phyloP scores from a whole-genome alignment of 495 filamentous ascomycete species.

The Talaromyces liani region DNA sequence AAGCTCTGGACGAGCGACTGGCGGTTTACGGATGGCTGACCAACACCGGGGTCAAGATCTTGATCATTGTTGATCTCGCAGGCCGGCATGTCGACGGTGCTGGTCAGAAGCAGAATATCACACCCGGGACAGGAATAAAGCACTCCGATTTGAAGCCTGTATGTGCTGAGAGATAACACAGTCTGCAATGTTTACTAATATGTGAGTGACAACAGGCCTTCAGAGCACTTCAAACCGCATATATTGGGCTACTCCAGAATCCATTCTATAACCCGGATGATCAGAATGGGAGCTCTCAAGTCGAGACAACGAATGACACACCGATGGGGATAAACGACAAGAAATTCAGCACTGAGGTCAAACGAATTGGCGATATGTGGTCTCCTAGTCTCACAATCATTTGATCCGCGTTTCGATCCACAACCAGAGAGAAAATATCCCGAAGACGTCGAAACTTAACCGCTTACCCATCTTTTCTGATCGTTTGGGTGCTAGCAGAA shows the following conservation, averaged over 20 bases:
- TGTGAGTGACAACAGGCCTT: slow-evolving; percentile 55
- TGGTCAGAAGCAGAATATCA: slow-evolving; percentile 20
- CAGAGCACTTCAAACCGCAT: slow-evolving; percentile 81
- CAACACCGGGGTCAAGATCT: slow-evolving; percentile 88
- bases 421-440: not conserved
- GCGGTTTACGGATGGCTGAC: slow-evolving; percentile 93
- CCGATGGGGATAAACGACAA: slow-evolving; percentile 66
- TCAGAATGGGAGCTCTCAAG: slow-evolving; percentile 45
- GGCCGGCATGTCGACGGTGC: slow-evolving; percentile 38
- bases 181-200: slow-evolving; percentile 7
- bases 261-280: slow-evolving; percentile 93
- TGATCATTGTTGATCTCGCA: slow-evolving; percentile 81
- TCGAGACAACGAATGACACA: slow-evolving; percentile 22
- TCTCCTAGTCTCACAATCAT: slow-evolving; percentile 44
- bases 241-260: slow-evolving; percentile 83
- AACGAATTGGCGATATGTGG: slow-evolving; percentile 69
- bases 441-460: not conserved
- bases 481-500: not conserved
- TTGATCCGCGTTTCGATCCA: slow-evolving; percentile 9
- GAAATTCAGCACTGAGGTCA: slow-evolving; percentile 75
- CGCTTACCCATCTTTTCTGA: not conserved
- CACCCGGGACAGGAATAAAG: slow-evolving; percentile 50
- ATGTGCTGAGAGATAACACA: slow-evolving; percentile 17
- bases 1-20: slow-evolving; percentile 85
- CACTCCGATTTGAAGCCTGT: slow-evolving; percentile 79